These are phyloP conservation scores for Tetrahymena malaccensis DNA, from an alignment of 73 alveolate genomes.

Conservation along the genomic window DNA sequence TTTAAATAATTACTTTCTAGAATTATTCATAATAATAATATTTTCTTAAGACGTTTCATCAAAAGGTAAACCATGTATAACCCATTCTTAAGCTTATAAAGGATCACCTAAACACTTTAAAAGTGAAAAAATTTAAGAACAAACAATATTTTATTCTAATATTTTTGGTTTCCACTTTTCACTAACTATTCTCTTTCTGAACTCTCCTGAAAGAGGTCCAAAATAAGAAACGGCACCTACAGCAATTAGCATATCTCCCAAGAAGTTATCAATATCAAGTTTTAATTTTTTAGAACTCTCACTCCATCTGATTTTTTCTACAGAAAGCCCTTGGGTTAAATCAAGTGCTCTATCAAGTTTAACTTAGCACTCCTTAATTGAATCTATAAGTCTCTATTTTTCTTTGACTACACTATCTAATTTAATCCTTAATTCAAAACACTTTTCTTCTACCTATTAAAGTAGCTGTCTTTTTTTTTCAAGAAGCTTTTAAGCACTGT, in stretches of 20 bases:
- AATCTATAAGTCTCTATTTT: constrained; percentile 65
- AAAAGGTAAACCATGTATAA: constrained; percentile 81
- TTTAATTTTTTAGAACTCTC: constrained; percentile 65
- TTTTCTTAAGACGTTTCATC: constrained; percentile 88
- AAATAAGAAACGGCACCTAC: constrained; percentile 83
- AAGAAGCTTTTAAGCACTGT: constrained; percentile 60
- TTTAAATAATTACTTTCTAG: constrained; percentile 5
- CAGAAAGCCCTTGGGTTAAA: constrained; percentile 73
- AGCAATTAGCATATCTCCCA: constrained; percentile 86
- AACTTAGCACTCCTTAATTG: constrained; percentile 68
- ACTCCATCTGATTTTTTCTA: constrained; percentile 86
- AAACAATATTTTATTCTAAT: constrained; percentile 51
- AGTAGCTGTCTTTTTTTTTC: constrained; percentile 77
- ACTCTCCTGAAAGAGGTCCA: constrained; percentile 87
- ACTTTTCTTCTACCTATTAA: constrained; percentile 72
- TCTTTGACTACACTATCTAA: constrained; percentile 76
- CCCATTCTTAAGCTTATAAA: constrained; percentile 81
- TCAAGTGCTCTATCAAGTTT: constrained; percentile 83
- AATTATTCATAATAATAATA: constrained; percentile 77
- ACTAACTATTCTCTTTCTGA: constrained; percentile 59
- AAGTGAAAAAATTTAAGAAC: constrained; percentile 69
- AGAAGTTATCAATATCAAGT: constrained; percentile 72
- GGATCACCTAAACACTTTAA: constrained; percentile 69
- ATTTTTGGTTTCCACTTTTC: constrained; percentile 75
- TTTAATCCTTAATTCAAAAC: constrained; percentile 75